Percentiles rank a stretch among this genome's conserved stretches.
phyloP scores from a whole-genome alignment of 257 asterid species.

The Verbena officinalis region DNA sequence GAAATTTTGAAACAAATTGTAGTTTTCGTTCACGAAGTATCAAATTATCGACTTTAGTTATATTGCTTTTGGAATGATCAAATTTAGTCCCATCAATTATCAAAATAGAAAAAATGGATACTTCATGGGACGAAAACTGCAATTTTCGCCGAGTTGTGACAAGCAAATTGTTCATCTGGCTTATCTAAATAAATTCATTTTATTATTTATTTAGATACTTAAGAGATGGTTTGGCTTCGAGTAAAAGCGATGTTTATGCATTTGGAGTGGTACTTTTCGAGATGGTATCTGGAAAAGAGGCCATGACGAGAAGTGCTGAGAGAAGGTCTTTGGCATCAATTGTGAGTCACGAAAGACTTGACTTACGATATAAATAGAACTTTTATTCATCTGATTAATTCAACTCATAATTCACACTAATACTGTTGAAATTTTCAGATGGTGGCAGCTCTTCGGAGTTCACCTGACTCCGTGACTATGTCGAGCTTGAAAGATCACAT shows the following conservation, averaged over 20 bases:
- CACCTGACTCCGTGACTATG: constrained; percentile 86
- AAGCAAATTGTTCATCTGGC: neutral
- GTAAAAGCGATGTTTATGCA: constrained; percentile 92
- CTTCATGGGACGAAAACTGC: no score
- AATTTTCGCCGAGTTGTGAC: neutral
- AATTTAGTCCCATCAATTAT: no score
- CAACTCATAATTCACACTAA: constrained; percentile 5
- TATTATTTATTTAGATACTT: constrained; percentile 60
- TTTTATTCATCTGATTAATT: neutral
- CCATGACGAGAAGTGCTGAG: constrained; percentile 78
- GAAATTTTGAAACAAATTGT: no score
- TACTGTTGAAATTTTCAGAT: constrained; percentile 58
- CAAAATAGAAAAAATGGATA: no score
- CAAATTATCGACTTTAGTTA: no score
- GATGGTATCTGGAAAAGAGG: constrained; percentile 89
- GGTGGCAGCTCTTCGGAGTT: constrained; percentile 76
- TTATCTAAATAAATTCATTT: constrained; percentile 30
- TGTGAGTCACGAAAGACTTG: constrained; percentile 50
- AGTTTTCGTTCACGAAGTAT: no score
- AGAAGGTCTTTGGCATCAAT: constrained; percentile 86
- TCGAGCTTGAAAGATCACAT: constrained; percentile 77
- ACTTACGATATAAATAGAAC: neutral
- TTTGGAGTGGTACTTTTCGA: constrained; percentile 91
- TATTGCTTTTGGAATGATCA: no score
- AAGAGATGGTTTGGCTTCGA: constrained; percentile 87